Conservation (phyloP, 1,284 basidiomycete genomes). For the Cutaneotrichosporon cyanovorans region DNA sequence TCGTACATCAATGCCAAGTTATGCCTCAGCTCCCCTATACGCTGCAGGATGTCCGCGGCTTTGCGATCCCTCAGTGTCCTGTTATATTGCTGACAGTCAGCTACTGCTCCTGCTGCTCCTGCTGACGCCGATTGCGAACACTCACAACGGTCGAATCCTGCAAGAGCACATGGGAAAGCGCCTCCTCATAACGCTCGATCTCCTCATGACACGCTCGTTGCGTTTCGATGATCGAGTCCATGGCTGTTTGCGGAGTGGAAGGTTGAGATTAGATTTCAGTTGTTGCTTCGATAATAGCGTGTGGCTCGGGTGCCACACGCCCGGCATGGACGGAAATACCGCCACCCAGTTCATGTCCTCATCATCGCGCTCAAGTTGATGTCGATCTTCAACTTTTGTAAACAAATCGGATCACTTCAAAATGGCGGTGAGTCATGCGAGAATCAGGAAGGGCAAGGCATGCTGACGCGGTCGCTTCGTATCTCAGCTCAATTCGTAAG, state of each 20-base stretch:
- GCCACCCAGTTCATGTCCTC: slow-evolving; percentile 13
- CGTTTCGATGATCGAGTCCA: slow-evolving; percentile 88
- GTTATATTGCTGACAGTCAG: slow-evolving; percentile 43
- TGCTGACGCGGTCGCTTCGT: slow-evolving; percentile 19
- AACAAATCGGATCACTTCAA: slow-evolving; percentile 27
- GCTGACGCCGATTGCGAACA: slow-evolving; percentile 10
- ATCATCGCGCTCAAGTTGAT: background rate
- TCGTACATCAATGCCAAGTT: slow-evolving; percentile 64
- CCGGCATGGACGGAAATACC: slow-evolving; percentile 7
- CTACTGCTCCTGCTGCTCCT: background rate
- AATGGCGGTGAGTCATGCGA: slow-evolving; percentile 63
- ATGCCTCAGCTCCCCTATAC: slow-evolving; percentile 63
- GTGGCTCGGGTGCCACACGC: slow-evolving; percentile 6
- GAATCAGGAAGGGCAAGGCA: slow-evolving; percentile 27
- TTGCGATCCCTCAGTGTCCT: slow-evolving; percentile 75
- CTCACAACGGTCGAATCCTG: slow-evolving; percentile 44
- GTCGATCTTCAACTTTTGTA: slow-evolving; percentile 2
- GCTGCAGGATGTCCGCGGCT: slow-evolving; percentile 73
- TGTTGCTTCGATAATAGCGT: background rate
- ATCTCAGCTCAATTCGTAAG: slow-evolving; percentile 39
- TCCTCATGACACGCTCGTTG: slow-evolving; percentile 93
- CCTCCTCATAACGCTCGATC: slow-evolving; percentile 72
- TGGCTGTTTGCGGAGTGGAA: slow-evolving; percentile 33
- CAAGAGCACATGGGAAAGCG: slow-evolving; percentile 50
- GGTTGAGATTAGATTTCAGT: background rate